Percentiles rank a stretch among this genome's conserved stretches.
Evolutionary conservation across 139 green algal genomes (phyloP).

Genomic region (Monoraphidium neglectum): DNA sequence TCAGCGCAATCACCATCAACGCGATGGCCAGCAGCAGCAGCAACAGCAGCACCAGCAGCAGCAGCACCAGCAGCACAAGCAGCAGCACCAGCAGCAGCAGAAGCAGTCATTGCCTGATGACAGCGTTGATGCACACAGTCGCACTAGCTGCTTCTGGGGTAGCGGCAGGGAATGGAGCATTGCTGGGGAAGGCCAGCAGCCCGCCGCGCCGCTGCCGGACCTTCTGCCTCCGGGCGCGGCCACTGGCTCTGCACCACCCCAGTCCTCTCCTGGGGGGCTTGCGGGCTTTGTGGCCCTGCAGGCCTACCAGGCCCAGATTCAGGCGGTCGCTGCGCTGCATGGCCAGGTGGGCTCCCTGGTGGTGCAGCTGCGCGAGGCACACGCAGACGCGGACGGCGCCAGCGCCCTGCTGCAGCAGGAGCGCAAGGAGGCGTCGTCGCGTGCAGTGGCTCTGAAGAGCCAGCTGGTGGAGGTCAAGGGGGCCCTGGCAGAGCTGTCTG

Average conservation of each 20-base stretch:
- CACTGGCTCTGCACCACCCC: too few relatives aligned
- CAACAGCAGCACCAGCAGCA: constrained; percentile 1
- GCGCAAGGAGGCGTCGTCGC: background rate
- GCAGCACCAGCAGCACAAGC: background rate
- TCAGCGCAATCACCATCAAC: too few relatives aligned
- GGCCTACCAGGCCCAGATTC: constrained; percentile 25
- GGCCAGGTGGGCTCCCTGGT: constrained; percentile 16
- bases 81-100: background rate
- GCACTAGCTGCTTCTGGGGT: too few relatives aligned
- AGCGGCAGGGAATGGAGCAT: too few relatives aligned
- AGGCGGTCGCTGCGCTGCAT: constrained; percentile 12
- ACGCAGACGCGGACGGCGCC: constrained; percentile 21
- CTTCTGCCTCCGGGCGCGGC: too few relatives aligned
- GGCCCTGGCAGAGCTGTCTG: constrained; percentile 10
- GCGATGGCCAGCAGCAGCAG: constrained; percentile 5
- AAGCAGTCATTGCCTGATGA: too few relatives aligned
- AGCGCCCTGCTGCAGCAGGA: constrained; percentile 29
- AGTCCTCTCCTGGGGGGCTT: background rate
- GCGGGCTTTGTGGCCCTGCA: constrained; percentile 22
- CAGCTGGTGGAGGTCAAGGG: background rate
- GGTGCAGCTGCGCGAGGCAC: constrained; percentile 26
- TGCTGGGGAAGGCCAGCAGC: too few relatives aligned
- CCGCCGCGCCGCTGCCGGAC: too few relatives aligned
- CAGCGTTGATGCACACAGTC: too few relatives aligned
- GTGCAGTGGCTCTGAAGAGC: background rate